A percentile compares a stretch with the other conserved stretches of the same genome.
These are phyloP conservation scores for Protostelium mycophagum DNA, from an alignment of 78 protist species.

Conservation along the genomic window DNA sequence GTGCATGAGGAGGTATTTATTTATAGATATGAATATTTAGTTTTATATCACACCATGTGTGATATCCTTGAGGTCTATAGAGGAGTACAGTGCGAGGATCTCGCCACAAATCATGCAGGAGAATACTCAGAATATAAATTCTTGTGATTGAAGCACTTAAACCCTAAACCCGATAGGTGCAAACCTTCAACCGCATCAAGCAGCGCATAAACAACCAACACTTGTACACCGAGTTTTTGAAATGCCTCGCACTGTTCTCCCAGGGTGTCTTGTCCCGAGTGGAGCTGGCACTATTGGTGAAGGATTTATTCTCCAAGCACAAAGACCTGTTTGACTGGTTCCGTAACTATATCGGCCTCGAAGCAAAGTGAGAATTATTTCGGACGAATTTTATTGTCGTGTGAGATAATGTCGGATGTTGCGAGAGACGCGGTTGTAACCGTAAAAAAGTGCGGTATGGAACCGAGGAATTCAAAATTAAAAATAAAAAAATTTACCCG, in stretches of 20 bases:
- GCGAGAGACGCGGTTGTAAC: no score
- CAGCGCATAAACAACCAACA: not conserved
- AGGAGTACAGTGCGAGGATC: no score
- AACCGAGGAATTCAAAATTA: not conserved
- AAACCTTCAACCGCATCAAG: conserved; percentile 21
- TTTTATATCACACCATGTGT: no score
- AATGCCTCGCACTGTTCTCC: conserved; percentile 68
- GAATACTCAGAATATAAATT: no score
- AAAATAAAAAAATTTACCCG: not conserved
- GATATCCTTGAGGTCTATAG: no score
- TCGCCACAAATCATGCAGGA: no score
- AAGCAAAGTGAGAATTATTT: conserved; percentile 7
- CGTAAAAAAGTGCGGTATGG: no score
- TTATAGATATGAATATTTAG: no score
- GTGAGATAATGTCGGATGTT: not conserved
- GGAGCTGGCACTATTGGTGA: conserved; percentile 66
- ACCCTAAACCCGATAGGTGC: not conserved
- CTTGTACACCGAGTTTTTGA: conserved; percentile 79
- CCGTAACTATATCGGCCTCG: conserved; percentile 53
- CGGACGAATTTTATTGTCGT: not conserved
- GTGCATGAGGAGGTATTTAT: no score
- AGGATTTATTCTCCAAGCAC: conserved; percentile 41
- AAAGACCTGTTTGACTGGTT: conserved; percentile 62
- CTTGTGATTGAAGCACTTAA: not conserved
- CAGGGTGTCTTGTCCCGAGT: conserved; percentile 37